These are phyloP conservation scores for Fusarium protoensiforme DNA, from an alignment of 2,329 filamentous ascomycete species.

Conservation along the genomic window DNA sequence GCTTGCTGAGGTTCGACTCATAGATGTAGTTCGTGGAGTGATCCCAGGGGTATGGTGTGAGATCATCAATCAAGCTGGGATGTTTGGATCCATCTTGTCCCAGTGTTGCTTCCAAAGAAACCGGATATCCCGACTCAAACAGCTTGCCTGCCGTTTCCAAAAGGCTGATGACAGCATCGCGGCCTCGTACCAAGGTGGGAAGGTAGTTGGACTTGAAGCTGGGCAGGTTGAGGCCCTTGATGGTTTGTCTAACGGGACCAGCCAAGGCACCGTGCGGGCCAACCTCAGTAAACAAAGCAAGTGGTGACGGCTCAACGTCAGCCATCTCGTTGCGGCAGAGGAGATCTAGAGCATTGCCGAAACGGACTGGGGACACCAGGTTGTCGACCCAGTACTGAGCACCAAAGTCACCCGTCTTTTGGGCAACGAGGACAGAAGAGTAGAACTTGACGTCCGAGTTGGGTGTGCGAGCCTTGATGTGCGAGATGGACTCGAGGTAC, in stretches of 20 bases:
- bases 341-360: conserved; percentile 28
- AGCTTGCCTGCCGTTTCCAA: conserved; percentile 20
- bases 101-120: conserved; percentile 6
- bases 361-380: conserved; percentile 45
- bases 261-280: conserved; percentile 40
- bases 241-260: conserved; percentile 39
- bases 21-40: conserved; percentile 49
- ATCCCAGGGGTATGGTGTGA: conserved; percentile 54
- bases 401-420: conserved; percentile 4
- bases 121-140: conserved; percentile 23
- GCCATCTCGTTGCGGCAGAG: conserved; percentile 9
- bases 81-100: not conserved
- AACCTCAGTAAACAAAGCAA: conserved; percentile 35
- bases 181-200: conserved; percentile 3
- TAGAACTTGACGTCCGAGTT: conserved; percentile 37
- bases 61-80: conserved; percentile 26
- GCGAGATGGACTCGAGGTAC: conserved; percentile 35
- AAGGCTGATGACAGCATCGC: conserved; percentile 43
- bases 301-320: not conserved
- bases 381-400: conserved; percentile 44
- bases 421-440: conserved; percentile 40
- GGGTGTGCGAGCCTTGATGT: conserved; percentile 1
- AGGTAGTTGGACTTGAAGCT: conserved; percentile 24
- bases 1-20: conserved; percentile 46
- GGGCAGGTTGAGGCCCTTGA: conserved; percentile 9